Conservation (phyloP, 345 rosid genomes). For the Eucalyptus urophylla region DNA sequence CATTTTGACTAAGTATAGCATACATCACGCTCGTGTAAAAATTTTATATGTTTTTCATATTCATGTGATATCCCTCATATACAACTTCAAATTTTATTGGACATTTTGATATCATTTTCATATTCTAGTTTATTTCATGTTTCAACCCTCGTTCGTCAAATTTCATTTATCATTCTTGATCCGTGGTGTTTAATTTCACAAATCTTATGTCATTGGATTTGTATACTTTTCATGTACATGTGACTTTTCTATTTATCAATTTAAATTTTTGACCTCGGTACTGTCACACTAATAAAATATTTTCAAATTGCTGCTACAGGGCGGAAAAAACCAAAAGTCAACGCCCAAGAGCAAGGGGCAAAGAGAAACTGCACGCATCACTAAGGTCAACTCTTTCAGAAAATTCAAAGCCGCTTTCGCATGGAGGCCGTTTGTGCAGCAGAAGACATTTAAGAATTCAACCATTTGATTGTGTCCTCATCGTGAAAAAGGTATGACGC, state of each 20-base stretch:
- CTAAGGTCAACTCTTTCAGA: background rate
- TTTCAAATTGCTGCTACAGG: background rate
- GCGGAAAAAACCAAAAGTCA: background rate
- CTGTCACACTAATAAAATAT: background rate
- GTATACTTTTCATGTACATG: no score
- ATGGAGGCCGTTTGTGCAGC: no score
- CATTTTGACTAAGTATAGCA: background rate
- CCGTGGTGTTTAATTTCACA: background rate
- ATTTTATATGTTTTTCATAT: background rate
- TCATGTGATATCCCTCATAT: background rate
- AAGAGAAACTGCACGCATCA: background rate
- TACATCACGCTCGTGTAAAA: background rate
- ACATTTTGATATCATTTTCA: background rate
- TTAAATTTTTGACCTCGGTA: no score
- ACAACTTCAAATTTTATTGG: background rate
- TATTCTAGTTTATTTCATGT: no score
- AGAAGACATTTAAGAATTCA: background rate
- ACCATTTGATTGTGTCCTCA: background rate
- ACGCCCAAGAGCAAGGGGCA: background rate
- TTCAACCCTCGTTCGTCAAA: no score
- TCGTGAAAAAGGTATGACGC: background rate
- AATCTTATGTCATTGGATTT: background rate
- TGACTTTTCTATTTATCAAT: background rate
- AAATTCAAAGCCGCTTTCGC: background rate
- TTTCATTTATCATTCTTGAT: background rate